Evolutionary conservation across 768 basidiomycete species (phyloP).

Genomic region (Pulveroboletus sp.): DNA sequence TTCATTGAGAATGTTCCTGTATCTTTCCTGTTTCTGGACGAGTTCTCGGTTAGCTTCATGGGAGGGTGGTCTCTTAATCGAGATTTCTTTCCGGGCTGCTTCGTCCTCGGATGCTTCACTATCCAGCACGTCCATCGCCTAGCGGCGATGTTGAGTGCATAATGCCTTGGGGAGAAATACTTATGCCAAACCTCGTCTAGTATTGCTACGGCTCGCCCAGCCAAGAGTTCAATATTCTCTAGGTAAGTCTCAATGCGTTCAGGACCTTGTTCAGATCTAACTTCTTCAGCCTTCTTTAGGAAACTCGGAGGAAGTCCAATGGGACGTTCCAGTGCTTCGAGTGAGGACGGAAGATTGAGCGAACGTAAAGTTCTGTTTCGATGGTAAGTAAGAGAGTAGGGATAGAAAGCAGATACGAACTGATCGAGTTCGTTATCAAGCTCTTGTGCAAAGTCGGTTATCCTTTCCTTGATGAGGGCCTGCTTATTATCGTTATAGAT

Average conservation of each 20-base stretch:
- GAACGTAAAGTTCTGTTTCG: conserved; percentile 55
- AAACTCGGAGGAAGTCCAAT: conserved; percentile 87
- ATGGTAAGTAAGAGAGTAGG: conserved; percentile 2
- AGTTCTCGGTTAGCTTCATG: conserved; percentile 75
- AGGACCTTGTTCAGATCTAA: conserved; percentile 74
- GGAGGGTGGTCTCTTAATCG: conserved; percentile 57
- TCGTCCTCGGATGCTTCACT: conserved; percentile 86
- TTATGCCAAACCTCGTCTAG: conserved; percentile 64
- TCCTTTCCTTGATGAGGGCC: conserved; percentile 62
- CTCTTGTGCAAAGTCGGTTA: conserved; percentile 55
- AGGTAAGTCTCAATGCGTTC: conserved; percentile 65
- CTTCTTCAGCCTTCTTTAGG: conserved; percentile 78
- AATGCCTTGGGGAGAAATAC: not conserved
- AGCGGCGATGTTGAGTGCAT: not conserved
- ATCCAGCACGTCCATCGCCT: conserved; percentile 91
- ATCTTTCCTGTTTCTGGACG: conserved; percentile 63
- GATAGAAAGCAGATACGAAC: conserved; percentile 37
- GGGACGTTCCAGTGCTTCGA: conserved; percentile 84
- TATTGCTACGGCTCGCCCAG: conserved; percentile 52
- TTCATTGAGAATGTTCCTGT: conserved; percentile 63
- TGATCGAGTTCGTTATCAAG: conserved; percentile 56
- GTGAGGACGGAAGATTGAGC: conserved; percentile 75
- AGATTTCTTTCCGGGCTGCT: conserved; percentile 48
- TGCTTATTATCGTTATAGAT: conserved; percentile 84
- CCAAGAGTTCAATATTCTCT: conserved; percentile 65